phyloP scores from a whole-genome alignment of 2,329 filamentous ascomycete species.

The Lachnellula willkommii region DNA sequence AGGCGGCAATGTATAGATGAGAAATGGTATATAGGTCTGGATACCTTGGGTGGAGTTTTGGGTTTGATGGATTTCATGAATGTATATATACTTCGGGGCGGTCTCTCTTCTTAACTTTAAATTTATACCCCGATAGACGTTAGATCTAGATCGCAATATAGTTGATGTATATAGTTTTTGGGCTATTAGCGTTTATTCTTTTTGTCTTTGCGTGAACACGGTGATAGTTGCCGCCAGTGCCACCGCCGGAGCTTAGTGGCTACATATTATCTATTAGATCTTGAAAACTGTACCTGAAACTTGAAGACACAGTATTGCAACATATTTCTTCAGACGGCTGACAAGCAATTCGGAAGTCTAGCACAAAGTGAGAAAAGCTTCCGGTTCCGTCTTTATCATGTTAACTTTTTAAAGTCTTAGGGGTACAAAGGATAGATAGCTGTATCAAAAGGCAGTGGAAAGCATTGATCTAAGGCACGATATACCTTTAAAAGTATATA shows the following conservation, averaged over 20 bases:
- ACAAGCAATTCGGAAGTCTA: background rate
- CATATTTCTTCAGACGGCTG: background rate
- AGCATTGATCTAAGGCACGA: no score
- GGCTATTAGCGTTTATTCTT: background rate
- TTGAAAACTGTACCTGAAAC: no score
- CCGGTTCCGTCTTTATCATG: no score
- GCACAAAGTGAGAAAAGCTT: background rate
- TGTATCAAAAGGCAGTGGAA: no score
- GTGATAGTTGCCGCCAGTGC: no score
- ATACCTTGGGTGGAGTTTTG: background rate
- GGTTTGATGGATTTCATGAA: background rate
- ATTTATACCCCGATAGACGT: background rate
- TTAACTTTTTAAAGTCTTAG: no score
- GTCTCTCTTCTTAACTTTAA: background rate
- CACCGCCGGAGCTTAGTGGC: no score
- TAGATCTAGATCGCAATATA: background rate
- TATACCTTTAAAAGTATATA: no score
- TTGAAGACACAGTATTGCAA: background rate
- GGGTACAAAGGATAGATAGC: no score
- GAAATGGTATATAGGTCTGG: background rate
- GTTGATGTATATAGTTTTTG: background rate
- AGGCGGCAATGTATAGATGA: background rate
- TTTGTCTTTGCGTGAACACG: background rate
- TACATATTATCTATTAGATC: no score
- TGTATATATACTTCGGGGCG: background rate